Conservation (phyloP, 2,329 filamentous ascomycete genomes). For the Ceratocystis huliohia region DNA sequence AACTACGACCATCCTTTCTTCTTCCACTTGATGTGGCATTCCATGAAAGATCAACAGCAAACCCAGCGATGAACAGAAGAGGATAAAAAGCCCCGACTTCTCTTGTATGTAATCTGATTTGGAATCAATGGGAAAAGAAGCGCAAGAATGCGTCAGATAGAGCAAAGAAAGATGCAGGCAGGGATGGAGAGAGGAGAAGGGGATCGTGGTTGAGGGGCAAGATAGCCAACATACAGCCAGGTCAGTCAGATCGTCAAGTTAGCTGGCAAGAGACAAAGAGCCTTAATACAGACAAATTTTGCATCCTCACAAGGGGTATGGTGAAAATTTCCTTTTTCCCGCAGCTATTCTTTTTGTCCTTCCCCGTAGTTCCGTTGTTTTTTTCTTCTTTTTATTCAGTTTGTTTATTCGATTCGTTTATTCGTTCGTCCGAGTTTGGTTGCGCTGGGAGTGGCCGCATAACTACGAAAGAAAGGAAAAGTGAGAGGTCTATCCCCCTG, state of each 20-base stretch:
- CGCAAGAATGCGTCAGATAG: background rate
- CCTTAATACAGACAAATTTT: too few species aligned
- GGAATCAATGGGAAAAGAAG: background rate
- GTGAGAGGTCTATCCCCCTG: background rate
- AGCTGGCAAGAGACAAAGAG: too few species aligned
- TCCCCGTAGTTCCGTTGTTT: background rate
- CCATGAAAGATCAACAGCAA: background rate
- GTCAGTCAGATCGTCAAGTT: too few species aligned
- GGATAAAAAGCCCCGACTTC: too few species aligned
- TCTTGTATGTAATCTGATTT: background rate
- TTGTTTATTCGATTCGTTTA: background rate
- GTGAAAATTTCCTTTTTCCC: background rate
- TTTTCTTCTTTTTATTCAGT: background rate
- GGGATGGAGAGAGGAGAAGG: background rate
- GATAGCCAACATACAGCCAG: background rate
- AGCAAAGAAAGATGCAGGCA: background rate
- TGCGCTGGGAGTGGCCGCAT: background rate
- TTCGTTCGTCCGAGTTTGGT: background rate
- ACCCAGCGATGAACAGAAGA: background rate
- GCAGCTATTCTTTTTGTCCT: background rate
- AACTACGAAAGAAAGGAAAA: background rate
- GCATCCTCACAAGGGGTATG: too few species aligned
- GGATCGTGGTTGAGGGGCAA: background rate
- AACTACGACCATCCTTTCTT: background rate
- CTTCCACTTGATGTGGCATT: background rate